Percentiles rank a stretch among this genome's conserved stretches.
These are phyloP conservation scores for Xylaria arbuscula DNA, from an alignment of 2,329 filamentous ascomycete species.

Conservation along the genomic window DNA sequence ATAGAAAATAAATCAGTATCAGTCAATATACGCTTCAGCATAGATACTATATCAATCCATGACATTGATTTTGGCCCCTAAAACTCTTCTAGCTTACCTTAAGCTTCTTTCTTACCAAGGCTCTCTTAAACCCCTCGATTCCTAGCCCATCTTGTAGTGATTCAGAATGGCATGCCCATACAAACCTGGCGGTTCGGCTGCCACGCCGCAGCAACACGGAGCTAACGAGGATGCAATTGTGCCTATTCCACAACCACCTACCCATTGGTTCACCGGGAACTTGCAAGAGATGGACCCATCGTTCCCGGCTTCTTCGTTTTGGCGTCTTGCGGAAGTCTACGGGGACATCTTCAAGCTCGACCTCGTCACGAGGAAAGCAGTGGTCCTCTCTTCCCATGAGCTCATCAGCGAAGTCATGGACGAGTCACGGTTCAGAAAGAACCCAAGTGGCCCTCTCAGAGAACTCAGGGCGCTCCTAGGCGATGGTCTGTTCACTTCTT, in stretches of 20 bases:
- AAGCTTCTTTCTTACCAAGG: neutral
- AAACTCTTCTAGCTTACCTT: neutral
- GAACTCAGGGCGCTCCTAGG: constrained; percentile 33
- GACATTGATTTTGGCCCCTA: neutral
- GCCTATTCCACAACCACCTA: constrained; percentile 33
- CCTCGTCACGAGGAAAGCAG: constrained; percentile 8
- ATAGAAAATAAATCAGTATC: neutral
- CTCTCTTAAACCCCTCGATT: too few species aligned
- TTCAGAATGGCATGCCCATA: constrained; percentile 28
- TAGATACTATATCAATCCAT: neutral
- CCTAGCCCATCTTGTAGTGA: neutral
- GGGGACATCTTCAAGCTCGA: constrained; percentile 36
- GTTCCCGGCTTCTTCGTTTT: constrained; percentile 25
- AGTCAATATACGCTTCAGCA: neutral
- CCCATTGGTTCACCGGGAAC: constrained; percentile 32
- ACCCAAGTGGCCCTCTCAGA: constrained; percentile 20
- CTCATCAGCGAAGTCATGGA: constrained; percentile 34
- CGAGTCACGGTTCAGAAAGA: constrained; percentile 30
- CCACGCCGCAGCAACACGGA: constrained; percentile 9
- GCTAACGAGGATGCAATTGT: constrained; percentile 16
- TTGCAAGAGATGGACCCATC: constrained; percentile 30
- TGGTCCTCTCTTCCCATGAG: constrained; percentile 30
- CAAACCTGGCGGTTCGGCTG: constrained; percentile 16
- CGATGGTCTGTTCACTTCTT: constrained; percentile 34
- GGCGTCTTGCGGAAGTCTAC: constrained; percentile 27